A percentile compares a stretch with the other conserved stretches of the same genome.
Evolutionary conservation across 306 rosid species (phyloP).

Genomic region (Lathyrus sativus): DNA sequence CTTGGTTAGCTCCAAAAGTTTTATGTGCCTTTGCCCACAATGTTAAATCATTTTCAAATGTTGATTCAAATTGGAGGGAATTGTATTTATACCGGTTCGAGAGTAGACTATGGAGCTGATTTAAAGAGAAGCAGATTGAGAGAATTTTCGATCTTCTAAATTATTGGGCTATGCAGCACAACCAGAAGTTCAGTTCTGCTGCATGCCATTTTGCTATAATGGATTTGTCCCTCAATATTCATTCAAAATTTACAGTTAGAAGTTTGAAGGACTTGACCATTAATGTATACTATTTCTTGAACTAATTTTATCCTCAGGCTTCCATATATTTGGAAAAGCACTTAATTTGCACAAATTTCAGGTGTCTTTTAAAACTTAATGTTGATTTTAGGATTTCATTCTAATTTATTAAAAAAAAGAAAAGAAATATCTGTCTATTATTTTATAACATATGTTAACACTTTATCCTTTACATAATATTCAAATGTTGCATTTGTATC

Average conservation of each 20-base stretch:
- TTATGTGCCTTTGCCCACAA: slow-evolving; percentile 35
- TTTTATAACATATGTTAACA: background rate
- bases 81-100: slow-evolving; percentile 37
- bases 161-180: slow-evolving; percentile 34
- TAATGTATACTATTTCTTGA: slow-evolving; percentile 26
- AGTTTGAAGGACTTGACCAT: slow-evolving; percentile 32
- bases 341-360: slow-evolving; percentile 9
- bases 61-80: slow-evolving; percentile 37
- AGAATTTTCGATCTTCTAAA: slow-evolving; percentile 36
- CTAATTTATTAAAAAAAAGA: slow-evolving; percentile 1
- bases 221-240: slow-evolving; percentile 26
- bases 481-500: too few species aligned
- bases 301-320: slow-evolving; percentile 15
- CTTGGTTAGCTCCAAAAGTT: slow-evolving; percentile 36
- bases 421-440: background rate
- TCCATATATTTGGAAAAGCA: slow-evolving; percentile 33
- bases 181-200: slow-evolving; percentile 29
- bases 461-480: background rate
- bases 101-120: slow-evolving; percentile 33
- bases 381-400: slow-evolving; percentile 17
- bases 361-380: background rate
- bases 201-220: slow-evolving; percentile 42
- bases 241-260: slow-evolving; percentile 34
- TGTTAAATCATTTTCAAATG: slow-evolving; percentile 34
- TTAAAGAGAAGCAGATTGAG: slow-evolving; percentile 31